Base-by-base conservation (phyloP, 78 protist species). In the Fonticula alba region DNA sequence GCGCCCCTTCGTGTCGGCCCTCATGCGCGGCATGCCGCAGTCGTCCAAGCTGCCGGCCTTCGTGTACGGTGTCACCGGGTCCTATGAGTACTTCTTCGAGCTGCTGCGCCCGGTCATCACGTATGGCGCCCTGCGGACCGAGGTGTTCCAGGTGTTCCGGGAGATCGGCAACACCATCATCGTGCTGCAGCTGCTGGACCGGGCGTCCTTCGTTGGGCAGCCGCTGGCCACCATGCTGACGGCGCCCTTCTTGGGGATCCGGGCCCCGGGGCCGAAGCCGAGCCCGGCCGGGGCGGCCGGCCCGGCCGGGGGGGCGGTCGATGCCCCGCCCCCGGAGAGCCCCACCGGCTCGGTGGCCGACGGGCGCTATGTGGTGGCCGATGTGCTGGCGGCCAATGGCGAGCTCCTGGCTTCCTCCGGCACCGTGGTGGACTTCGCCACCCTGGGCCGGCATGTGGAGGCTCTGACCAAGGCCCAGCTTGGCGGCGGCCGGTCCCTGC, bases 81-180 rank as follows among this genome's bases (percentile, higher is more conserved):
- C 43, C 43, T 38, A 38, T 7, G 43, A 38, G 17, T 46, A 7
- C 62, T 84, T 53, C 70, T 85, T 64, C 75, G 74, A 76, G 50
- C 26, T 68, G 62, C 60, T 85, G 17, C 35, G 46, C 32, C 82
- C 61, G 27, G 63, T 83, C 63, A 40, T 66, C 31, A 52, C 52
- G 29, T 83, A 85, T 59, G 76, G 68, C 7, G 87, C 82, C 52
- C 46, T 86, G 14, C 61, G 77, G 58, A 57, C 83, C n/a, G 84
- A 76, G 29, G 91, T 85, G 36, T 26, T 85, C 11, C 86, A 83
- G 43, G 29, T 38, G 33, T 83, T 85, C 68, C 55, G 89, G n/a
- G 81, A 73, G 46, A 38, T 85, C 29, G 91, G 91, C 33, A 85
- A 85, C 65, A 31, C 51, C 26, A 7, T 85, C 27, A 57, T 64